Evolutionary conservation across 169 alveolate genomes (phyloP), one percentile per base, ranked within the genome.

Genomic region (Plasmodium gallinaceum): DNA sequence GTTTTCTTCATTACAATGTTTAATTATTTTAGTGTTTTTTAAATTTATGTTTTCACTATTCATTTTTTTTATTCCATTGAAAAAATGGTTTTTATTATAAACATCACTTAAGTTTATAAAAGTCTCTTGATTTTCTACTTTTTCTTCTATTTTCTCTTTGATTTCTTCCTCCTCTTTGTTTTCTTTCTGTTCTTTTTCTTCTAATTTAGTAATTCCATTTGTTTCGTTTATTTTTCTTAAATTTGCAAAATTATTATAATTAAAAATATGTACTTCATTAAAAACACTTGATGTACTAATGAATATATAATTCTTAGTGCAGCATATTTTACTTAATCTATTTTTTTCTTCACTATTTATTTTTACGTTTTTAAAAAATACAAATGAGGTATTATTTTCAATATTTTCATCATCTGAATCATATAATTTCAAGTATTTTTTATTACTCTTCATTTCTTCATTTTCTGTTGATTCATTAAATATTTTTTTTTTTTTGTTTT

Each of bases 201-300:
- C 39, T 32, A 4, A 1, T 32, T 32, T 32, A 32, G 39, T 32
- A 32, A 32, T 32, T 32, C 39, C 39, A 32, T 32, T 32, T 12
- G 8, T 45, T 75, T 62, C 76, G 51, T 52, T 52, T 57, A 9
- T 51, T 69, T 39, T 78, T 43, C 37, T 65, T 18, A 58, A 46
- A 57, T 46, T 65, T 9, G 64, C 16, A 43, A 78, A 64, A 52
- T 78, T 78, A 73, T n/a, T 66, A 60, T 64, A 78, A 78, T 78
- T 78, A 66, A 78, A 78, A 57, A 78, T 69, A n/a, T 73, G 76
- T 22, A 78, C 89, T 78, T 78, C 66, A 60, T 61, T 78, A 58
- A 65, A 64, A 26, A 74, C 64, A 43, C 60, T 60, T 37, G 54
- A 74, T 9, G 89, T 65, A 20, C 89, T 69, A 64, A 78, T 45